phyloP scores from a whole-genome alignment of 208 protist genomes.

The Naegleria lovaniensis region DNA sequence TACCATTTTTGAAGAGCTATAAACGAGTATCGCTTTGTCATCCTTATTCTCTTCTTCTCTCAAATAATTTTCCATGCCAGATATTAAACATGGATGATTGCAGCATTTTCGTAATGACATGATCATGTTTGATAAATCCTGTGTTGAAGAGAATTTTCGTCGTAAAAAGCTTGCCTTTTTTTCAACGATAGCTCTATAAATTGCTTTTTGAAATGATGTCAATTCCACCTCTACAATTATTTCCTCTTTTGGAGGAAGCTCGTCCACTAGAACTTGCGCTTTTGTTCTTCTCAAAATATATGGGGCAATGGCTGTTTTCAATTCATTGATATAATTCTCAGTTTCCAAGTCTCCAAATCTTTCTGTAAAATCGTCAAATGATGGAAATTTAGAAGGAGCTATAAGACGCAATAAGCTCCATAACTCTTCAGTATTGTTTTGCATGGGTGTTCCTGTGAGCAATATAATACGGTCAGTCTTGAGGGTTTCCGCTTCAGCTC shows the following conservation, averaged over 20 bases:
- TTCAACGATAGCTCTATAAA: constrained; percentile 84
- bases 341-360: constrained; percentile 28
- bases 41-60: neutral
- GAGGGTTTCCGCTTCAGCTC: constrained; percentile 26
- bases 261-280: constrained; percentile 77
- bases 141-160: constrained; percentile 39
- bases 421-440: constrained; percentile 88
- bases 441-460: constrained; percentile 49
- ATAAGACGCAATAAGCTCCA: constrained; percentile 89
- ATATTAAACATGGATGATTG: constrained; percentile 52
- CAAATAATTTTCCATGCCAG: constrained; percentile 33
- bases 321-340: neutral
- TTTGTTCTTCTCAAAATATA: constrained; percentile 94
- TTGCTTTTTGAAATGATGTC: constrained; percentile 81
- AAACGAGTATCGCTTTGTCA: neutral
- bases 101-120: constrained; percentile 39
- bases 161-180: constrained; percentile 65
- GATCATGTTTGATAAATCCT: neutral
- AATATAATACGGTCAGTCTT: constrained; percentile 49
- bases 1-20: constrained; percentile 33
- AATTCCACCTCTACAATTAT: constrained; percentile 87
- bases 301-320: constrained; percentile 68
- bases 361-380: constrained; percentile 64
- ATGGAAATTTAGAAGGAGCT: constrained; percentile 68
- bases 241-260: constrained; percentile 95